Evolutionary conservation across 73 alveolate species (phyloP).

Genomic region (Paramecium sonneborni): DNA sequence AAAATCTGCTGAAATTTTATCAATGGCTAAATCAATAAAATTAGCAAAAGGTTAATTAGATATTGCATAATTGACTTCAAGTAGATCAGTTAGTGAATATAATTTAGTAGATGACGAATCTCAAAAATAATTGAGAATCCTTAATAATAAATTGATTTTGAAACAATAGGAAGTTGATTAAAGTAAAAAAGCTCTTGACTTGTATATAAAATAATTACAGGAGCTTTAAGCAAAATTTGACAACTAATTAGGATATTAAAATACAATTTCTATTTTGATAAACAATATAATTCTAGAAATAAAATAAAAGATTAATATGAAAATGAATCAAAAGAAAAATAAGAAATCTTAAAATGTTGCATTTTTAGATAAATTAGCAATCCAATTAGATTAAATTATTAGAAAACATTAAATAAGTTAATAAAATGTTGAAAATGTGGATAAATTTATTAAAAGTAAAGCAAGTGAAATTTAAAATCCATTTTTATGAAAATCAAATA

Average conservation of each 20-base stretch:
- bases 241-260: not conserved
- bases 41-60: not conserved
- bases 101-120: not conserved
- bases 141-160: not conserved
- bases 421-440: not conserved
- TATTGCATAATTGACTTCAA: not conserved
- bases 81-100: not conserved
- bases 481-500: slow-evolving; percentile 47
- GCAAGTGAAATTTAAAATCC: slow-evolving; percentile 39
- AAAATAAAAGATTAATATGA: slow-evolving; percentile 12
- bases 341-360: slow-evolving; percentile 24
- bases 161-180: slow-evolving; percentile 9
- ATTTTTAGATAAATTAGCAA: slow-evolving; percentile 32
- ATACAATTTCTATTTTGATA: not conserved
- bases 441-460: not conserved
- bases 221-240: slow-evolving; percentile 3
- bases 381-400: not conserved
- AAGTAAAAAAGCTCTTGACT: not conserved
- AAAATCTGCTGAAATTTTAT: slow-evolving; percentile 14
- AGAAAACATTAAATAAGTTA: not conserved
- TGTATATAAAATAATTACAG: not conserved
- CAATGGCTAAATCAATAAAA: not conserved
- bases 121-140: not conserved
- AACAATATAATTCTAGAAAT: not conserved
- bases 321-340: not conserved